Evolutionary conservation across 108 stramenopile species (phyloP), one percentile per base, ranked within the genome.

Genomic region (Nannochloropsis gaditana): DNA sequence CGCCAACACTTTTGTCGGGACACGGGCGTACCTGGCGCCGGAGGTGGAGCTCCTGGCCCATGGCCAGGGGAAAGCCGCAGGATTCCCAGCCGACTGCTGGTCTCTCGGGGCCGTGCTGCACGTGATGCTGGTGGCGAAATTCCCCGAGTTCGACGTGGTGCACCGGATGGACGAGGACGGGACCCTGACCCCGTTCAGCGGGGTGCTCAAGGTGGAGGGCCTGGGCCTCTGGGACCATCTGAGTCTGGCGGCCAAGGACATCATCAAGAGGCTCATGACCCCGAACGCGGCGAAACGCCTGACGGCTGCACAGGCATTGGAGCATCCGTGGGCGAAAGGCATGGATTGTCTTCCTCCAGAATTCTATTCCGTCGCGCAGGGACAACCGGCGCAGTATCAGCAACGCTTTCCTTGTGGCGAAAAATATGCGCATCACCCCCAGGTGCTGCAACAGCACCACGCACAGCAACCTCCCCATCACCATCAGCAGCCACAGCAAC

Each of bases 131-230:
- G 86, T 87, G 19, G 91, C 88, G 11, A 50, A 85, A 21, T 90
- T 85, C 41, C 91, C 90, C 21, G 89, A 88, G 21, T 91, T 90
- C 21, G 88, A 90, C 41, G 83, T 84, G 21, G 41, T 81, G 21
- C 80, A 21, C 19, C 41, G 80, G 21, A 41, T 21, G 80, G 80
- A 21, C 41, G 84, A 82, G 87, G 83, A 81, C 41, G 21, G 80
- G 5, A 96, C 97, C 86, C 90, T 97, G 19, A 97, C 93, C 88
- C 92, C 91, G 43, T 83, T 97, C 21, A 96, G 97, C 21, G 94
- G 97, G 45, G 95, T 96, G 1, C 59, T 95, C 41, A 97, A 97
- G 89, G 95, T 97, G 80, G 41, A 21, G 80, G 47, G 82, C 79
- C 44, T 31, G 3, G 79, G 50, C 11, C 47, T 43, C 43, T 85